Base-by-base conservation (phyloP, 345 rosid species). In the Salix caprea region DNA sequence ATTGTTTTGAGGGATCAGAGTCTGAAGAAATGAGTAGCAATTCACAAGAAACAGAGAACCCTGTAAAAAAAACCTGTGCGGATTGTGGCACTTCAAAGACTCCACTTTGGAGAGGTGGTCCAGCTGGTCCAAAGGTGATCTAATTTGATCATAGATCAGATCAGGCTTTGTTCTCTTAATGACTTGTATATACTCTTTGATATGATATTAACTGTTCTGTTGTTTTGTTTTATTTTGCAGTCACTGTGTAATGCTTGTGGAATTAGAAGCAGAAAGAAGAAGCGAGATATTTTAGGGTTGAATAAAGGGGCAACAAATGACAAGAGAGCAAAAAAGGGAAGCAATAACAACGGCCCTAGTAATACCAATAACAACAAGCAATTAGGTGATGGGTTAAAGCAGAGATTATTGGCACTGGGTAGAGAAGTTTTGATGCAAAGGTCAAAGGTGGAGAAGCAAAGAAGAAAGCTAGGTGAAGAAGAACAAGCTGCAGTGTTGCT, bases 81-180 rank as follows among this genome's bases (percentile, higher is more conserved):
- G 97, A 94, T 86, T 96, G 99, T 56, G 97, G 97, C 1, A 96
- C 99, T 26, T 30, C 91, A 4, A 90, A 91, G 58, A 96, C 99
- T 67, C 99, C 99, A 61, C 92, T 96, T 0, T 96, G 99, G 99
- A 85, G 99, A 5, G 95, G 98, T 7, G 99, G 99, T 7, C 99
- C 99, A 10, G 95, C 99, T 0, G 99, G 99, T 1, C 99, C 99
- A 5, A 96, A 94, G 97, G 99, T 91, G 64, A 46, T 37, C 32
- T 13, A 7, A 4, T n/a, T 65, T 13, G 1, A 1, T 39, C 15
- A 26, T 18, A 2, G 14, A 5, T 50, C 44, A 14, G 71, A 24
- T 66, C 68, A 56, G 8, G 7, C 15, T 5, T 24, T 48, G 37
- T 26, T 11, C 3, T 26, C 1, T 54, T 52, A 26, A 28, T 28